Evolutionary conservation across 2,329 filamentous ascomycete genomes (phyloP), one percentile per base, ranked within the genome.

Genomic region (Aspergillus sp.): DNA sequence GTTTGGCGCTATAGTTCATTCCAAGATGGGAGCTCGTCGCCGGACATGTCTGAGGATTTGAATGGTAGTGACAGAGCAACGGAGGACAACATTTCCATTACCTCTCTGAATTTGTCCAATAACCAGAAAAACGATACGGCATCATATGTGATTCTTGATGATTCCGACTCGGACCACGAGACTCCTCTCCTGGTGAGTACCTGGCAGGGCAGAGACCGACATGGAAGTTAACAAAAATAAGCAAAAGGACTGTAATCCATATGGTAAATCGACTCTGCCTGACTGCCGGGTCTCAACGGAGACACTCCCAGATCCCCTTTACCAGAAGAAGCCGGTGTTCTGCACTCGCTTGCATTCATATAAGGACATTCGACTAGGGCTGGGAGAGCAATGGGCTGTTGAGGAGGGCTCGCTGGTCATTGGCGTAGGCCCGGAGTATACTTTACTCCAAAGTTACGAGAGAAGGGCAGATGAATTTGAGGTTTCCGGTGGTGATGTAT

Each of bases 401-500:
- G 62, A 68, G 20, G 70, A 71, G 58, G 70, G 69, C 2, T 72
- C 70, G 0, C 49, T 72, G 2, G 69, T 71, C 8, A 65, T 73
- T 15, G 63, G 66, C 15, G 47, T 72, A 11, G 63, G 66, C 41
- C 63, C 68, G 8, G 56, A 54, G 13, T 68, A 66, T 53, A 68
- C 66, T 11, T 17, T 62, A 20, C 48, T 65, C 8, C 57, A 56
- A 30, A 57, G 49, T 13, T 55, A 64, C 7, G 53, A 65, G 34
- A 58, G 51, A 30, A 44, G 45, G 3, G 8, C 52, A 3, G 72
- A 74, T 42, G 65, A 70, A 53, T 72, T 72, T 54, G 61, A 68
- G 12, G 58, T 73, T 9, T 44, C 58, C 3, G 53, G 58, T 48
- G 71, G 72, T 7, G 68, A 71, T 33, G 51, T 72, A 0, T 73